Conservation (phyloP, 2,329 filamentous ascomycete genomes). For the Talaromyces sp. region DNA sequence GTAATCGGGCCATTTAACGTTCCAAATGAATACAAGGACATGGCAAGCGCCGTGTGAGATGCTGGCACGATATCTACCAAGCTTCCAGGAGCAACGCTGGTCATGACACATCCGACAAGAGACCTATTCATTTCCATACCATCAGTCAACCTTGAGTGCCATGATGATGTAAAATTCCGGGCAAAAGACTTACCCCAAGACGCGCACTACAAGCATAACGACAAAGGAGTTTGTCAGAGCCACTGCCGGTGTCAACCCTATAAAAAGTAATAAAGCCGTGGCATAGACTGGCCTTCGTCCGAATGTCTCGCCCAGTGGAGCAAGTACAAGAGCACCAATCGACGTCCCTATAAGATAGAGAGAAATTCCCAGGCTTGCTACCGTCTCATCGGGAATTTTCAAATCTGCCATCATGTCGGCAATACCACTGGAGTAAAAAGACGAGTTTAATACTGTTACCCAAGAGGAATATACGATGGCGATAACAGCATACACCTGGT, state of each 20-base stretch:
- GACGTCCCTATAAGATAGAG: conserved; percentile 69
- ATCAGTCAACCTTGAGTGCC: neutral
- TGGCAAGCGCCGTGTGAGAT: conserved; percentile 66
- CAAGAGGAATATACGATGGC: neutral
- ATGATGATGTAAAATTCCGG: neutral
- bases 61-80: conserved; percentile 70
- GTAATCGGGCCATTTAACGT: conserved; percentile 62
- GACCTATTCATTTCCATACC: neutral
- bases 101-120: conserved; percentile 64
- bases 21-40: conserved; percentile 71
- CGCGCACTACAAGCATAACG: neutral
- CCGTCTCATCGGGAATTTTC: conserved; percentile 46
- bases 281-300: conserved; percentile 51
- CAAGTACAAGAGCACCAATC: conserved; percentile 58
- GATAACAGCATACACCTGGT: neutral
- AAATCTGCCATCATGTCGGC: conserved; percentile 62
- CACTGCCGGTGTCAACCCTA: conserved; percentile 60
- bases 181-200: neutral
- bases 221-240: conserved; percentile 45
- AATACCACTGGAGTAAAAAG: conserved; percentile 63
- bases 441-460: conserved; percentile 56
- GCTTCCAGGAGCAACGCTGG: conserved; percentile 69
- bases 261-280: conserved; percentile 54
- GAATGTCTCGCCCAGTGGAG: conserved; percentile 47
- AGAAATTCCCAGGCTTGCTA: conserved; percentile 63